Evolutionary conservation across 805 yeast species (phyloP).

Genomic region (Komagataella pastoris): DNA sequence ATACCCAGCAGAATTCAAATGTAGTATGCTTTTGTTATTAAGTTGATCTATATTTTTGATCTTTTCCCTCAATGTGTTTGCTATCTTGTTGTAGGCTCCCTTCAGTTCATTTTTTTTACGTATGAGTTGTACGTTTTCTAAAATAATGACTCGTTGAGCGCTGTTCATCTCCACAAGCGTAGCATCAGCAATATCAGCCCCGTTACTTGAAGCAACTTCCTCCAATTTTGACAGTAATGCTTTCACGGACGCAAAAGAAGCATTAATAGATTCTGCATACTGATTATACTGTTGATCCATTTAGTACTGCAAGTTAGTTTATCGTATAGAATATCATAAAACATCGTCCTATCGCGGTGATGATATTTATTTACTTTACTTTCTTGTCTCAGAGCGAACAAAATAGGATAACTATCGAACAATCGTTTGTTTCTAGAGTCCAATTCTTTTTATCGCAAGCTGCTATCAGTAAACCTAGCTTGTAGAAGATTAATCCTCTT

Average conservation of each 20-base stretch:
- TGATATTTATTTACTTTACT: too few relatives aligned
- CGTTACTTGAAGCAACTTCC: neutral
- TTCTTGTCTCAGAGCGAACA: too few relatives aligned
- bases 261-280: neutral
- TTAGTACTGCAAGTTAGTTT: neutral
- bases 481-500: too few relatives aligned
- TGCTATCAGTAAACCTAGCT: too few relatives aligned
- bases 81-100: constrained; percentile 4
- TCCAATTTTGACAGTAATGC: neutral
- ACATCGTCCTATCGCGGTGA: too few relatives aligned
- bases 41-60: constrained; percentile 5
- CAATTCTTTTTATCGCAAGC: too few relatives aligned
- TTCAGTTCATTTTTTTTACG: constrained; percentile 3
- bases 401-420: too few relatives aligned
- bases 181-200: neutral
- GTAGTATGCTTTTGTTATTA: constrained; percentile 1
- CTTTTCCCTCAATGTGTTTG: constrained; percentile 3
- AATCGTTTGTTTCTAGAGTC: too few relatives aligned
- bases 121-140: constrained; percentile 1
- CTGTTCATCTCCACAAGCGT: neutral
- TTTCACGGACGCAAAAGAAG: neutral
- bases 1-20: constrained; percentile 4
- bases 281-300: neutral
- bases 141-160: neutral
- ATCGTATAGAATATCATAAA: too few relatives aligned